These are phyloP conservation scores for Nitzschia sp. DNA, from an alignment of 108 stramenopile species.

Conservation along the genomic window DNA sequence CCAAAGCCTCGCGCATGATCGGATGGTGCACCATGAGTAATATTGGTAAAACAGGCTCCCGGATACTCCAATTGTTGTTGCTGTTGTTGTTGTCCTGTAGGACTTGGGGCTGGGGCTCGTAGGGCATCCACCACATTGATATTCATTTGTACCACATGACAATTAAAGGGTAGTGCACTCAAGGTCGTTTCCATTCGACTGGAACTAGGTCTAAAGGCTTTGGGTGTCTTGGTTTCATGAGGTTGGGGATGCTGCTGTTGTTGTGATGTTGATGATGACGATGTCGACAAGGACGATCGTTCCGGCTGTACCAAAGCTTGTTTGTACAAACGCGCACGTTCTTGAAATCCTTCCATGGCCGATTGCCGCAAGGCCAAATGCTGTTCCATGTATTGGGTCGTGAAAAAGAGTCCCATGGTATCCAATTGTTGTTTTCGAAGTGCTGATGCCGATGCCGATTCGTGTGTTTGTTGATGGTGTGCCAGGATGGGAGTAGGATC, in stretches of 20 bases:
- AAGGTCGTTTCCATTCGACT: slow-evolving; percentile 51
- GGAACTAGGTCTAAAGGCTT: slow-evolving; percentile 72
- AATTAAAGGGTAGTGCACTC: slow-evolving; percentile 84
- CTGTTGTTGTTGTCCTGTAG: slow-evolving; percentile 18
- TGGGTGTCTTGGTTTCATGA: slow-evolving; percentile 63
- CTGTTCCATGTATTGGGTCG: slow-evolving; percentile 53
- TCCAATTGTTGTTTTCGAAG: slow-evolving; percentile 63
- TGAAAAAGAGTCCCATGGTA: slow-evolving; percentile 81
- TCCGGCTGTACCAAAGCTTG: slow-evolving; percentile 39
- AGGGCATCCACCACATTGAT: slow-evolving; percentile 52
- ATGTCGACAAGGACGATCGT: too few species aligned
- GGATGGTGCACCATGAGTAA: slow-evolving; percentile 84
- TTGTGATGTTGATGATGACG: too few species aligned
- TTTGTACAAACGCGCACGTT: slow-evolving; percentile 40
- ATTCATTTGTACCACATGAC: slow-evolving; percentile 64
- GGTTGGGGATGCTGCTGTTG: slow-evolving; percentile 36
- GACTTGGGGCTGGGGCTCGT: too few species aligned
- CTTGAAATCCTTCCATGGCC: slow-evolving; percentile 50
- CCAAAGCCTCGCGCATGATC: slow-evolving; percentile 90
- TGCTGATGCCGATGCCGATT: too few species aligned
- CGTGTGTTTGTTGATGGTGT: too few species aligned
- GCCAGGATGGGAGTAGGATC: slow-evolving; percentile 18
- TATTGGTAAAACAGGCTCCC: slow-evolving; percentile 55
- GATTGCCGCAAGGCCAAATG: slow-evolving; percentile 48
- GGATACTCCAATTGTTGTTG: too few species aligned